Base-by-base conservation (phyloP, 2,329 filamentous ascomycete species). In the Neofusicoccum cordaticola region DNA sequence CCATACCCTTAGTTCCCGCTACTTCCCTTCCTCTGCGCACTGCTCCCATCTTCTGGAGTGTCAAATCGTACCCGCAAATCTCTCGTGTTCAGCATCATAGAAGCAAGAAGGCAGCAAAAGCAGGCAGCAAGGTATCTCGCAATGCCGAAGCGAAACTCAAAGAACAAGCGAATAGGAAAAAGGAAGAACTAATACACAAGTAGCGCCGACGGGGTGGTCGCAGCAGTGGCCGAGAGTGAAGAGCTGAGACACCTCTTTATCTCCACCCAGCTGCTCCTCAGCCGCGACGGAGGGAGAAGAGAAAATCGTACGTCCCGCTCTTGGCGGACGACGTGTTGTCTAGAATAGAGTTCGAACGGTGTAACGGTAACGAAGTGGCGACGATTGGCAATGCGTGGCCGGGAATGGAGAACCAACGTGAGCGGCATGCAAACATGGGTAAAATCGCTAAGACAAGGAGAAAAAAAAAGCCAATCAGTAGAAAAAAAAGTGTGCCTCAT, bases 121-220 rank as follows among this genome's bases (percentile, higher is more conserved):
- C 41, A 62, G 45, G 60, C 39, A 31, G 45, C 60, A 62, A 62
- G 48, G 60, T 62, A 62, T 50, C 60, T 51, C 34, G 34, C 45
- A 41, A 62, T 62, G 35, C 35, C 35, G n/a, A 48, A 61, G 6
- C 35, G 31, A 37, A 44, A 39, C 9, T 22, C 12, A 42, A 37
- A 57, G 31, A 17, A n/a, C 31, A 41, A 35, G 4, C 11, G 22
- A 22, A 42, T 19, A 27, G n/a, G 22, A 42, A 31, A 44, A 34
- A 13, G 12, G 35, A 19, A 17, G 11, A 39, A 41, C 4, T 22
- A 35, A 11, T 53, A 53, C 31, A 37, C 39, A 19, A 12, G 5
- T 9, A 53, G 35, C 9, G 13, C 19, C 45, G 12, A 31, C 11
- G 22, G 12, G 13, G 31, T 19, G 22, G 31, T 48, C 45, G 13